Percentiles rank a stretch among this genome's conserved stretches.
Conservation (phyloP, 2,329 filamentous ascomycete genomes). For the Cercospora sojina region DNA sequence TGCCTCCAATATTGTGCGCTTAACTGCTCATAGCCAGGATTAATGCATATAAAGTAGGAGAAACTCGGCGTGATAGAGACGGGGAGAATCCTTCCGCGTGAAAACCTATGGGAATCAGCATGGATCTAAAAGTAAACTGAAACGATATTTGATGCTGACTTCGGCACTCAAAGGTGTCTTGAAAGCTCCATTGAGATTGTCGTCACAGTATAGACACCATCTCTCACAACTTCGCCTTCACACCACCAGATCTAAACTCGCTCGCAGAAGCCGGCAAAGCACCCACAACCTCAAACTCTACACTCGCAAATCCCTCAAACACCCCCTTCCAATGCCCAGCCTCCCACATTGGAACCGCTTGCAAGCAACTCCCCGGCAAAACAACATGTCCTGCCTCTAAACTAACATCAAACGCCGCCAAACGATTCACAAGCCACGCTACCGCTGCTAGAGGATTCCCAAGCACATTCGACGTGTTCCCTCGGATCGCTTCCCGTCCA, state of each 20-base stretch:
- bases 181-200: too few relatives aligned
- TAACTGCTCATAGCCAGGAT: background rate
- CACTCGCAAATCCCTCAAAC: background rate
- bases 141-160: too few relatives aligned
- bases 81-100: too few relatives aligned
- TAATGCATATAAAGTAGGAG: background rate
- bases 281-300: background rate
- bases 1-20: background rate
- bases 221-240: background rate
- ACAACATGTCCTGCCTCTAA: background rate
- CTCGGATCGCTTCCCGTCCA: background rate
- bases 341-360: background rate
- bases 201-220: background rate
- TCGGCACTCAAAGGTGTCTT: too few relatives aligned
- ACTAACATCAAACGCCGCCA: background rate
- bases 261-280: background rate
- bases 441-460: background rate
- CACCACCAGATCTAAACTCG: background rate
- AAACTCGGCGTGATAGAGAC: too few relatives aligned
- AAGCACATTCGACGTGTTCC: background rate
- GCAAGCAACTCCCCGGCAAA: background rate
- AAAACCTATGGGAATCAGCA: too few relatives aligned
- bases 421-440: background rate
- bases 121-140: too few relatives aligned
- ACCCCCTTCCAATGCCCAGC: background rate